A percentile compares a stretch with the other conserved stretches of the same genome.
These are phyloP conservation scores for Rutidosis leptorrhynchoides DNA, from an alignment of 129 eudicot genomes.

Conservation along the genomic window DNA sequence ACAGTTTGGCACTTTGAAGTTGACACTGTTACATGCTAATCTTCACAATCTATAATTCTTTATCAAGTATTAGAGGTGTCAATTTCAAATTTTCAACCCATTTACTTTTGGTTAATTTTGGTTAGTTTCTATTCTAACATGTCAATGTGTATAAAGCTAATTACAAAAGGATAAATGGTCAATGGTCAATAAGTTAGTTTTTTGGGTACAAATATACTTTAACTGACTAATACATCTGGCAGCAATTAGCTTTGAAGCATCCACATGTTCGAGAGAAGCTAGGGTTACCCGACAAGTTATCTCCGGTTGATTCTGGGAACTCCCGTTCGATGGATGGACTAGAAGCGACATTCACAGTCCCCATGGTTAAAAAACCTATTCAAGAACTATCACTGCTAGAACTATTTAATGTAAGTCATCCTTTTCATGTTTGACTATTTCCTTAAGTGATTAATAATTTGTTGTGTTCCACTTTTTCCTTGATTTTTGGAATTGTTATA, in stretches of 20 bases:
- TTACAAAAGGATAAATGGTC: not conserved
- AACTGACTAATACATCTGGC: conserved; percentile 28
- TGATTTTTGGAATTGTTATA: conserved; percentile 29
- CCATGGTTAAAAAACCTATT: conserved; percentile 37
- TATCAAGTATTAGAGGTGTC: not conserved
- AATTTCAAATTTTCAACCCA: not conserved
- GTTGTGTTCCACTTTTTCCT: conserved; percentile 2
- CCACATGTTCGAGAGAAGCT: conserved; percentile 54
- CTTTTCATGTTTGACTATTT: conserved; percentile 1
- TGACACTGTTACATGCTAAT: not conserved
- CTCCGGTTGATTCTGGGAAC: conserved; percentile 25
- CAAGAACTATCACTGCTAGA: conserved; percentile 52
- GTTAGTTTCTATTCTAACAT: not conserved
- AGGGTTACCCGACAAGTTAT: conserved; percentile 56
- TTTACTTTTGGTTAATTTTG: not conserved
- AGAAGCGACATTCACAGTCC: conserved; percentile 33
- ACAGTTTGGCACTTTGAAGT: conserved; percentile 12
- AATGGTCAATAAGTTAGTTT: not conserved
- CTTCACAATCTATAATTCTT: not conserved
- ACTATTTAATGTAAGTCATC: conserved; percentile 52
- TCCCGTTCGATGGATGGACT: conserved; percentile 26
- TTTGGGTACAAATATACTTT: not conserved
- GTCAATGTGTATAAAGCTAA: not conserved
- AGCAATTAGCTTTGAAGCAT: conserved; percentile 62
- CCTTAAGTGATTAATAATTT: not conserved